Evolutionary conservation across 2,329 filamentous ascomycete species (phyloP), one percentile per base, ranked within the genome.

Genomic region (Cladophialophora exuberans): DNA sequence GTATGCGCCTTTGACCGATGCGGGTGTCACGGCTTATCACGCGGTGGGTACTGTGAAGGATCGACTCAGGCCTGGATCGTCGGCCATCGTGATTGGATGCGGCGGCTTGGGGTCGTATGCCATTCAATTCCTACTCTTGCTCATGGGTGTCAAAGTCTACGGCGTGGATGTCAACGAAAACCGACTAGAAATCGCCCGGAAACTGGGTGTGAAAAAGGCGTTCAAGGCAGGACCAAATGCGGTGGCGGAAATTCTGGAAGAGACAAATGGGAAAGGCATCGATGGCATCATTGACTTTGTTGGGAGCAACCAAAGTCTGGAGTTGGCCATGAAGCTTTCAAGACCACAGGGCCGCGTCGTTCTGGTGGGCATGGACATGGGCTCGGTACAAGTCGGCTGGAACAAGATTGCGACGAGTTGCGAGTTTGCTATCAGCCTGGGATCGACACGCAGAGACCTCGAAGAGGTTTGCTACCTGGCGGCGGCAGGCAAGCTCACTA

Each of bases 251-350:
- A 58, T 61, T 26, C 11, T 58, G 36, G 39, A 52, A 17, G 39
- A 49, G 28, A 61, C 54, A 3, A 35, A 25, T 9, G 58, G 58
- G 5, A 55, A 51, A 39, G 58, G 58, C 6, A 35, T 58, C 2
- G 55, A 61, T 36, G 58, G 31, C 1, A 52, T 61, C 17, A 11
- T 61, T 30, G 55, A 61, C 41, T 52, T 61, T 48, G 58, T 57
- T 5, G 58, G 58, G 4, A 51, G 28, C 23, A 38, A 58, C 23
- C 26, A 47, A 15, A 49, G 41, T 18, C 22, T 60, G 15, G 33
- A 41, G 7, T 17, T 57, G n/a, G 54, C 57, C 22, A 36, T 33
- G 26, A 46, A 52, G 9, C 28, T 58, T 25, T 48, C 51, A 2
- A 23, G 55, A 4, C 54, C 58, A 20, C 28, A 44, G n/a, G 54